phyloP scores from a whole-genome alignment of 768 basidiomycete species.

The Termitomyces sp. region DNA sequence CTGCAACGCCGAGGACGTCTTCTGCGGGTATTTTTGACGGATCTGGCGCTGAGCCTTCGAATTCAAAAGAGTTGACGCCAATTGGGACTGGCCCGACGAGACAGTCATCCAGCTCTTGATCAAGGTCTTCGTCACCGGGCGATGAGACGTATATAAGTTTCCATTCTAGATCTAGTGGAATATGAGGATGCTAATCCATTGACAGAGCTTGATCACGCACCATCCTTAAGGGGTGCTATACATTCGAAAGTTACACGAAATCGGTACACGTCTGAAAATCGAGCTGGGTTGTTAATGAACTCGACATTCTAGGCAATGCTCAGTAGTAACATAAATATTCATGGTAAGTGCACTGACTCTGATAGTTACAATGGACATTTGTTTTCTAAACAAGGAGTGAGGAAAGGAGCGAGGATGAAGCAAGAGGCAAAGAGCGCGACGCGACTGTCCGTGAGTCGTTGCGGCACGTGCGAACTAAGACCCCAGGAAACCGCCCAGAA shows the following conservation, averaged over 20 bases:
- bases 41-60: conserved; percentile 81
- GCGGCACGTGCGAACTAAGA: conserved; percentile 9
- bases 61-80: conserved; percentile 98
- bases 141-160: conserved; percentile 95
- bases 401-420: conserved; percentile 1
- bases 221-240: conserved; percentile 85
- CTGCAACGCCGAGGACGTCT: conserved; percentile 94
- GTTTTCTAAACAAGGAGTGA: neutral
- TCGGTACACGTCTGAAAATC: conserved; percentile 85
- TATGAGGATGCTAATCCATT: neutral
- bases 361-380: conserved; percentile 68
- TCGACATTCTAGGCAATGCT: conserved; percentile 59
- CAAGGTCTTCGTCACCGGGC: conserved; percentile 84
- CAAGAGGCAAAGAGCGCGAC: conserved; percentile 12
- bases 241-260: conserved; percentile 98
- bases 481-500: conserved; percentile 2
- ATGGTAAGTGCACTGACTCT: conserved; percentile 34
- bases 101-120: conserved; percentile 97
- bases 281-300: conserved; percentile 90
- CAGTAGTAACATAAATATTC: neutral
- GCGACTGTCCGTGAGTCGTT: conserved; percentile 12
- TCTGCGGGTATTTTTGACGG: conserved; percentile 80
- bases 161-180: conserved; percentile 86
- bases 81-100: conserved; percentile 95
- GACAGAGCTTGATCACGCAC: conserved; percentile 27